Evolutionary conservation across 2,329 filamentous ascomycete species (phyloP).

Genomic region (Periconia macrospinosa): DNA sequence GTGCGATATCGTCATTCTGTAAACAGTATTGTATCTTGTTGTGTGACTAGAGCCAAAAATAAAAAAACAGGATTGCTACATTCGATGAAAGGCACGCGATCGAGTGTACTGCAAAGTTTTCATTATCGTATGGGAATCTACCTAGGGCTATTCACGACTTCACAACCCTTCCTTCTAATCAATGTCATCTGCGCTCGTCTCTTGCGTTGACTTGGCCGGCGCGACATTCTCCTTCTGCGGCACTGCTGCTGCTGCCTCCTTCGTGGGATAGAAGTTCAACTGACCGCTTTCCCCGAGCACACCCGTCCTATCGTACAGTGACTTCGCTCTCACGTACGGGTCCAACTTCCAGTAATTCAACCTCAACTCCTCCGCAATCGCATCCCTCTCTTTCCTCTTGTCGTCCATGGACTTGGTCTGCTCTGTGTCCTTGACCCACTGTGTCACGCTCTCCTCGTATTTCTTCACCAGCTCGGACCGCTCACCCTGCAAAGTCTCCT

Average conservation of each 20-base stretch:
- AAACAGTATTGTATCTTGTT: not conserved
- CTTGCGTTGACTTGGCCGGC: conserved; percentile 9
- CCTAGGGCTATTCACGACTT: not conserved
- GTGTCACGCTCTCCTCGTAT: conserved; percentile 73
- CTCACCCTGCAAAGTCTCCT: conserved; percentile 65
- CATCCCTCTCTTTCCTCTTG: conserved; percentile 60
- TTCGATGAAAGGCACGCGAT: no score
- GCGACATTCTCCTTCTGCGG: conserved; percentile 7
- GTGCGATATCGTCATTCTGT: not conserved
- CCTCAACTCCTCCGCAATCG: conserved; percentile 65
- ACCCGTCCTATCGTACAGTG: conserved; percentile 81
- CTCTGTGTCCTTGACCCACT: conserved; percentile 66
- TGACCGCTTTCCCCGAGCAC: conserved; percentile 69
- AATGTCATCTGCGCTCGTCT: conserved; percentile 38
- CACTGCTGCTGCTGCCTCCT: conserved; percentile 9
- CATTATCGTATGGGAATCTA: not conserved
- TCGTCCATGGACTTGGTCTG: conserved; percentile 44
- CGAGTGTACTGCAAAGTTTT: not conserved
- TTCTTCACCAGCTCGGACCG: conserved; percentile 68
- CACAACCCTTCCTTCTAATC: conserved; percentile 22
- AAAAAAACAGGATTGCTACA: no score
- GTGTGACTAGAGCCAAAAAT: no score
- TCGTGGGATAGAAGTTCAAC: conserved; percentile 68
- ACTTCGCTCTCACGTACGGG: conserved; percentile 79
- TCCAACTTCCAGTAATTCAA: conserved; percentile 88